Base-by-base conservation (phyloP, 305 asterid genomes). In the Plantago lanceolata region DNA sequence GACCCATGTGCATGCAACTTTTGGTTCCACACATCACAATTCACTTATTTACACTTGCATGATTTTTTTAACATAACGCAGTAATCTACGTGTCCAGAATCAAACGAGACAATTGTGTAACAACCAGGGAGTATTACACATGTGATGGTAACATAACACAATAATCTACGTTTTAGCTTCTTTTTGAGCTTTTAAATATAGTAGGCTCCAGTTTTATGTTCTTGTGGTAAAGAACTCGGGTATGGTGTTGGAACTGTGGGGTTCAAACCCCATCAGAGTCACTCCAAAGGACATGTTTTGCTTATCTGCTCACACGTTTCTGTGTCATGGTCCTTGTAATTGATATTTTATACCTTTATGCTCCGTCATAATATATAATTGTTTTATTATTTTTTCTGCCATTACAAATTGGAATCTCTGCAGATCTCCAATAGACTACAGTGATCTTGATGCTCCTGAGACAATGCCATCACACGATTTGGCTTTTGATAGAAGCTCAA, bases 401-500 rank as follows among this genome's bases (percentile, higher is more conserved):
- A 66, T 47, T 61, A n/a, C n/a, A 64, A 57, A 51, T 67, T 58
- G 63, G 72, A 67, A 61, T 70, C 44, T 57, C 66, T 78, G 44
- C 71, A 82, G 87, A 68, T 62, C 75, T 28, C 37, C 75, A 43
- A 71, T 82, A 59, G 69, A 79, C 75, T 82, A 79, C 56, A 70
- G 82, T 70, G 87, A 82, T 76, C 84, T 82, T 55, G 87, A 79
- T 76, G 76, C 80, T 66, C 84, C 82, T 20, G 84, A 82, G 68
- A 65, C 70, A 59, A 67, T 53, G 68, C 70, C 78, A 52, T 72
- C 71, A 47, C 76, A 66, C 5, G 69, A 67, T 28, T 61, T 76
- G 72, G 76, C 75, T 59, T 71, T 63, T 57, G 76, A 56, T 61
- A 68, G 77, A 74, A 70, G 72, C 73, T 61, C 63, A 45, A 21